A percentile compares a stretch with the other conserved stretches of the same genome.
phyloP scores from a whole-genome alignment of 2,329 filamentous ascomycete genomes.

The Ophiostoma ips region DNA sequence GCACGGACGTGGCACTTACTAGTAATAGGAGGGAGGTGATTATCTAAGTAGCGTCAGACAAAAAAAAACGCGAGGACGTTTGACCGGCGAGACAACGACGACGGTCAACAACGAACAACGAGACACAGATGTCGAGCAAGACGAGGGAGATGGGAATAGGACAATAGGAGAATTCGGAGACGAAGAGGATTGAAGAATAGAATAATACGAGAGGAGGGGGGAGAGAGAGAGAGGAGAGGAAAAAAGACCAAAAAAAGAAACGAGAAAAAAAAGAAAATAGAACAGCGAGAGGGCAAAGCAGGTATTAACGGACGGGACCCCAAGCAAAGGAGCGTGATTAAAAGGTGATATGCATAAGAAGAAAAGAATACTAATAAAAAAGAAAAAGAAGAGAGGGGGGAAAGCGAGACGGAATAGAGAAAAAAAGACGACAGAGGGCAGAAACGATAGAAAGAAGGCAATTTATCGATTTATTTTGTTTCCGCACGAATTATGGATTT shows the following conservation, averaged over 20 bases:
- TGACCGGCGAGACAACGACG: neutral
- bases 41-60: slow-evolving; percentile 3
- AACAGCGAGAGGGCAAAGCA: neutral
- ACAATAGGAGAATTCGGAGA: neutral
- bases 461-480: neutral
- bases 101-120: neutral
- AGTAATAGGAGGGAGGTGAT: neutral
- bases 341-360: neutral
- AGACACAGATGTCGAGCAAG: neutral
- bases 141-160: neutral
- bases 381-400: neutral
- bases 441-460: neutral
- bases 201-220: neutral
- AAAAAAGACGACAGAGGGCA: neutral
- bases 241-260: neutral
- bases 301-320: neutral
- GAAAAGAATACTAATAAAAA: neutral
- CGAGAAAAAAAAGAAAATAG: neutral
- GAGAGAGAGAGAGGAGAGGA: neutral
- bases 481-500: neutral
- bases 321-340: neutral
- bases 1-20: slow-evolving; percentile 1
- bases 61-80: neutral
- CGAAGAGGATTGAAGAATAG: neutral
- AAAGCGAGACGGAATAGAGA: neutral